Base-by-base conservation (phyloP, 2,329 filamentous ascomycete genomes). In the Periconia sp. region DNA sequence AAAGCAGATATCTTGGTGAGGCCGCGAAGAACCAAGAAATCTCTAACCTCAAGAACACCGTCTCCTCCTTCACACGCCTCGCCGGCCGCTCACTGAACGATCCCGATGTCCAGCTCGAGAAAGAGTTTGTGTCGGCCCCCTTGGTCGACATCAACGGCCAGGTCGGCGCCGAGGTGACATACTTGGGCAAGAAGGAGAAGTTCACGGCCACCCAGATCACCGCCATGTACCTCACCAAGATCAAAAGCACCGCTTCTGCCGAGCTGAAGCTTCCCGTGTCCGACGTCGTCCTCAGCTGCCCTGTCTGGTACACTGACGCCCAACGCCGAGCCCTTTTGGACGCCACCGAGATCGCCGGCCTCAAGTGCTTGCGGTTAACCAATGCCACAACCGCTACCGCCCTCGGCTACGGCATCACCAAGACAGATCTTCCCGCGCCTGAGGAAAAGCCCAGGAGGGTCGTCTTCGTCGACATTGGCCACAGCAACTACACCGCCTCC, bases 41-140 rank as follows among this genome's bases (percentile, higher is more conserved):
- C 74, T 96, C 93, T 72, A 99, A 99, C 83, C 86, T 97, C 72
- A 99, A 97, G 83, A 99, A 99, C 85, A 99, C 94, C 65, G 90
- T 99, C 79, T 83, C 86, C 76, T 92, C 86, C 64, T 85, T 99
- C 70, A 96, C 96, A 82, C 91, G 94, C 71, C 87, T 99, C 66
- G 89, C 89, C 71, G 94, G 94, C 72, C 91, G 94, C 73, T 82
- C 84, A 59, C 84, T 93, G 78, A 88, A 83, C 75, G 94, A 99
- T 73, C 92, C 94, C 73, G 94, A 99, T 83, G 83, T 96, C 60
- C 85, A 92, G 78, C 84, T 94, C 72, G 94, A 99, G 84, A 90
- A 96, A 79, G 84, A 96, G 72, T 97, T 86, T 77, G 87, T 95
- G 73, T 92, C 92, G 37, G 90, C 92, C 48, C 82, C 87, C 56